Conservation (phyloP, 176 grass and related monocot species). For the Oropetium thomaeum region DNA sequence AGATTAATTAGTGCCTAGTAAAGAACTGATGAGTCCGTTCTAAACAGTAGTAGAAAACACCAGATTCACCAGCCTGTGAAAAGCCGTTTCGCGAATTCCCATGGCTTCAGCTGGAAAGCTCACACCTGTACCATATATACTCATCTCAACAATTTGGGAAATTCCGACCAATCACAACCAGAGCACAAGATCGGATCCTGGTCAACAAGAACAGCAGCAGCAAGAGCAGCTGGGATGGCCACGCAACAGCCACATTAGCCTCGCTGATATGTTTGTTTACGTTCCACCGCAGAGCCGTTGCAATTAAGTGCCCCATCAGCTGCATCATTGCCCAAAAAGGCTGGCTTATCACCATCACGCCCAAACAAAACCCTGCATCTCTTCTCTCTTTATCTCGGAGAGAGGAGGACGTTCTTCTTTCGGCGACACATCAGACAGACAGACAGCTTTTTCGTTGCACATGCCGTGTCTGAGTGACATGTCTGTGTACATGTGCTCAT, state of each 20-base stretch:
- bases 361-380: constrained; percentile 8
- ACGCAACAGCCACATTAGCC: not conserved
- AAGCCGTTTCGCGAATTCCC: not conserved
- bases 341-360: not conserved
- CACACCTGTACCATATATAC: not conserved
- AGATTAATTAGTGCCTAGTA: not conserved
- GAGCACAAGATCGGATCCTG: not conserved
- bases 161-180: not conserved
- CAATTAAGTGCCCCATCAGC: not conserved
- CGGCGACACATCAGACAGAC: constrained; percentile 4
- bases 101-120: not conserved
- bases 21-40: not conserved
- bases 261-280: not conserved
- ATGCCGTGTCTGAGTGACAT: not conserved
- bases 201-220: not conserved
- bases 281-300: not conserved
- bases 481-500: not conserved
- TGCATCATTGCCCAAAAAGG: not conserved
- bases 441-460: not conserved
- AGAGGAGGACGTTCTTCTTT: not conserved
- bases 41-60: too few relatives aligned
- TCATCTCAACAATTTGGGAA: not conserved
- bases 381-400: not conserved
- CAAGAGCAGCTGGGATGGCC: not conserved
- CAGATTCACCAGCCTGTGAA: not conserved